These are phyloP conservation scores for Microcera coccophila DNA, from an alignment of 2,329 filamentous ascomycete species.

Conservation along the genomic window DNA sequence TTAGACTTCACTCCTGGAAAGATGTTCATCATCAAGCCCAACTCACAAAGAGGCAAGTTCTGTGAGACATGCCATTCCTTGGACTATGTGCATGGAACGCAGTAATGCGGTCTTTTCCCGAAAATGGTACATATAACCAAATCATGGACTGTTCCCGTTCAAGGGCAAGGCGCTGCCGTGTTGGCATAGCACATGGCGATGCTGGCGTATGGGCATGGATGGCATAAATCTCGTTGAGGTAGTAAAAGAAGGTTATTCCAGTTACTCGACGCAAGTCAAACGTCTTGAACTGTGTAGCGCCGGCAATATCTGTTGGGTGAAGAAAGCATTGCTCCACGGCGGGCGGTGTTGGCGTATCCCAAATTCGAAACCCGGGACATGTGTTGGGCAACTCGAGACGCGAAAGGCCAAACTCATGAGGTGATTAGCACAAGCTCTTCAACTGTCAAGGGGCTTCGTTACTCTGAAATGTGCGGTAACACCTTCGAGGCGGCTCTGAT, in stretches of 20 bases:
- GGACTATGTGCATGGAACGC: constrained; percentile 5
- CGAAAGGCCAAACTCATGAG: constrained; percentile 5
- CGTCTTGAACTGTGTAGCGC: constrained; percentile 8
- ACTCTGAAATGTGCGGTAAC: constrained; percentile 13
- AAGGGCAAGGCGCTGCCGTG: constrained; percentile 7
- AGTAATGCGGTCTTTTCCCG: constrained; percentile 8
- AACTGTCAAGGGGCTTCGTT: background rate
- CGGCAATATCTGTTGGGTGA: constrained; percentile 2
- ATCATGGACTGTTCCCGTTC: constrained; percentile 6
- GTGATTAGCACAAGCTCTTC: background rate
- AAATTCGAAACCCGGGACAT: constrained; percentile 7
- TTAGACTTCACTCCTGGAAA: constrained; percentile 1
- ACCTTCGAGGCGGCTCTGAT: constrained; percentile 1
- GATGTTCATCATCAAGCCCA: background rate
- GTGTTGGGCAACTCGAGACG: constrained; percentile 9
- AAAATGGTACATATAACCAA: constrained; percentile 16
- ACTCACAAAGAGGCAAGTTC: constrained; percentile 11
- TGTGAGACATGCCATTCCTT: background rate
- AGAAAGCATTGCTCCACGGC: constrained; percentile 7
- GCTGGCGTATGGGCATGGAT: constrained; percentile 12
- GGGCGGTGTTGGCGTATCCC: constrained; percentile 15
- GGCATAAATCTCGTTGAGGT: constrained; percentile 5
- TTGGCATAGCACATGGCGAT: constrained; percentile 6
- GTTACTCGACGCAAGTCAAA: constrained; percentile 5
- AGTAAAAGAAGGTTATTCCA: constrained; percentile 13